phyloP scores from a whole-genome alignment of 148 eudicot species.

The Rhododendron ferrugineum region DNA sequence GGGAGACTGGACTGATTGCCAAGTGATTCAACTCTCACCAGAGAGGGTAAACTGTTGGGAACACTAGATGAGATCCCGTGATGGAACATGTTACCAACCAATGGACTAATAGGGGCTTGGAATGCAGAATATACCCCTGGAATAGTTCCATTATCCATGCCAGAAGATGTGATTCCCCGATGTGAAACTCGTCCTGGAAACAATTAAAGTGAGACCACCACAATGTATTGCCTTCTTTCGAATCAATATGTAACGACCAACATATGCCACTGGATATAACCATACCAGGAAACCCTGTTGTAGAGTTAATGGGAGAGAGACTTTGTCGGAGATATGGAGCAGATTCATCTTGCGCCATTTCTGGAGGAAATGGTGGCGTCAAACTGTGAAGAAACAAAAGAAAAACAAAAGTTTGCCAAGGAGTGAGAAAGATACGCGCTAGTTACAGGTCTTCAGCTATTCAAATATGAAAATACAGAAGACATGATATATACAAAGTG shows the following conservation, averaged over 20 bases:
- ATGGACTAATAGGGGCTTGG: conserved; percentile 30
- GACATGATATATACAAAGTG: background rate
- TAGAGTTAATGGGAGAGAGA: conserved; percentile 32
- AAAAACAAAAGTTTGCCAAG: background rate
- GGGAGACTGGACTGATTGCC: conserved; percentile 38
- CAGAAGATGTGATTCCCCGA: conserved; percentile 25
- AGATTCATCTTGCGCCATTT: conserved; percentile 46
- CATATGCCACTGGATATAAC: background rate
- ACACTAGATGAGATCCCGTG: conserved; percentile 60
- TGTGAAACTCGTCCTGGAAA: conserved; percentile 39
- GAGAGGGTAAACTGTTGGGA: conserved; percentile 49
- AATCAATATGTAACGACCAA: background rate
- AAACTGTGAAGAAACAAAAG: conserved; percentile 37
- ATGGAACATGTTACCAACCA: conserved; percentile 25
- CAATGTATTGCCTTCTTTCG: background rate
- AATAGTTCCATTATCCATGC: conserved; percentile 31
- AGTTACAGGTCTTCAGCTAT: background rate
- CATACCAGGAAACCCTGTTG: conserved; percentile 42
- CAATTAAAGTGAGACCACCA: background rate
- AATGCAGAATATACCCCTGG: conserved; percentile 22
- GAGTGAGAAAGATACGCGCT: background rate
- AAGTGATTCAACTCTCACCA: conserved; percentile 39
- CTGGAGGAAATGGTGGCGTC: conserved; percentile 32
- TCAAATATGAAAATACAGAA: background rate
- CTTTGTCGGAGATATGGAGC: conserved; percentile 36